Percentiles rank a stretch among this genome's conserved stretches.
Conservation (phyloP, 2,329 filamentous ascomycete genomes). For the Epichloe sp. region DNA sequence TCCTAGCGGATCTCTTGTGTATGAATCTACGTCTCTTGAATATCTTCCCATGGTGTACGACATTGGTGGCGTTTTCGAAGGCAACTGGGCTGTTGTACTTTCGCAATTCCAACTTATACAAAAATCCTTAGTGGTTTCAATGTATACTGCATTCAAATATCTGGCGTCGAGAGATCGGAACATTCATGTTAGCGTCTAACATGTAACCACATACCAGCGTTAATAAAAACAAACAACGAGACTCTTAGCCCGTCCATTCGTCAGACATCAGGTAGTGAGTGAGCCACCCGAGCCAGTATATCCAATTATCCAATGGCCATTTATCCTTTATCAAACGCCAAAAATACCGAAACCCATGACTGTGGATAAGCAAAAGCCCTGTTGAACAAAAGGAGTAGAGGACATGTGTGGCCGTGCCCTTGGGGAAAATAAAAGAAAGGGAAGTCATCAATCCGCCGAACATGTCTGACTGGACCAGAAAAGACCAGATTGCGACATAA, state of each 20-base stretch:
- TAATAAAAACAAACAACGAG: background rate
- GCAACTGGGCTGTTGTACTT: no score
- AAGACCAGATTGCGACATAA: background rate
- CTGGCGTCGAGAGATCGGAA: background rate
- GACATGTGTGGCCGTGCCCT: background rate
- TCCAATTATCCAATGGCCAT: conserved; percentile 1
- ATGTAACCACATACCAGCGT: background rate
- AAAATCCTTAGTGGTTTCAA: background rate
- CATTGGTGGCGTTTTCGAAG: background rate
- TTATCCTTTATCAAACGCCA: conserved; percentile 4
- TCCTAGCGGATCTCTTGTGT: no score
- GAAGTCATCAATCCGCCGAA: background rate
- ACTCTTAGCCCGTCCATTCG: background rate
- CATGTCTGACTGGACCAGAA: background rate
- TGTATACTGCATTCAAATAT: background rate
- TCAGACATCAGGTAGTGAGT: conserved; percentile 2
- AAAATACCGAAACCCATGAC: background rate
- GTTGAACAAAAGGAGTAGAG: background rate
- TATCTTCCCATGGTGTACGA: no score
- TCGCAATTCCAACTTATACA: background rate
- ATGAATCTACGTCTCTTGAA: no score
- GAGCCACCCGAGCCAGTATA: background rate
- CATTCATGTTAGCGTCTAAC: conserved; percentile 1
- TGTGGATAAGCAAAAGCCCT: background rate
- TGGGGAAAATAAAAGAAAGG: background rate